Conservation (phyloP, 768 basidiomycete genomes). For the Multifurca ochricompacta region DNA sequence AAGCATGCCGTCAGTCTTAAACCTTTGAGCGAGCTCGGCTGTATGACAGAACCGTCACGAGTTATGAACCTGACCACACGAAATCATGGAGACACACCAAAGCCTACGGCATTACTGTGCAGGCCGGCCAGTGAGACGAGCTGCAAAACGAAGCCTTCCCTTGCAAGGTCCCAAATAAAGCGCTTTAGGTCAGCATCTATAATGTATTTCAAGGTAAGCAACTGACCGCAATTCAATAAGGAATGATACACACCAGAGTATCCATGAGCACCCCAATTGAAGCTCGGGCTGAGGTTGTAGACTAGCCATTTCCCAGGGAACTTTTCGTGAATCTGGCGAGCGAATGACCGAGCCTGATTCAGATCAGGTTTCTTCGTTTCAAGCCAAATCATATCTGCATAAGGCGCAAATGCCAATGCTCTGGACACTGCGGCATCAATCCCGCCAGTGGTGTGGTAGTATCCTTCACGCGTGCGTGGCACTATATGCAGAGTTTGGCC, state of each 20-base stretch:
- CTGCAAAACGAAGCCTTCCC: slow-evolving; percentile 89
- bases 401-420: slow-evolving; percentile 70
- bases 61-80: background rate
- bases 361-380: slow-evolving; percentile 89
- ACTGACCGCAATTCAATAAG: background rate
- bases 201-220: slow-evolving; percentile 20
- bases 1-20: slow-evolving; percentile 85
- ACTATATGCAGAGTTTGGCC: slow-evolving; percentile 34
- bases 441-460: slow-evolving; percentile 81
- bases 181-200: slow-evolving; percentile 67
- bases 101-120: slow-evolving; percentile 73
- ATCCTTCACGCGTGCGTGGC: slow-evolving; percentile 85
- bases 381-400: slow-evolving; percentile 87
- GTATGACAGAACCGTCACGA: background rate
- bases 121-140: slow-evolving; percentile 86
- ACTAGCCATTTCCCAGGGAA: slow-evolving; percentile 84
- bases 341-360: slow-evolving; percentile 69
- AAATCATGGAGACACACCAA: slow-evolving; percentile 40
- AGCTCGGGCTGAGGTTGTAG: slow-evolving; percentile 90
- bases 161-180: slow-evolving; percentile 85
- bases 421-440: slow-evolving; percentile 78
- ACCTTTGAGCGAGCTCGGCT: slow-evolving; percentile 75
- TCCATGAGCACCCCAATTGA: slow-evolving; percentile 85
- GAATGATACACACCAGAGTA: slow-evolving; percentile 47
- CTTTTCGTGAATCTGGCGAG: slow-evolving; percentile 61